phyloP scores from a whole-genome alignment of 2,329 filamentous ascomycete species.

The Fonsecaea erecta region DNA sequence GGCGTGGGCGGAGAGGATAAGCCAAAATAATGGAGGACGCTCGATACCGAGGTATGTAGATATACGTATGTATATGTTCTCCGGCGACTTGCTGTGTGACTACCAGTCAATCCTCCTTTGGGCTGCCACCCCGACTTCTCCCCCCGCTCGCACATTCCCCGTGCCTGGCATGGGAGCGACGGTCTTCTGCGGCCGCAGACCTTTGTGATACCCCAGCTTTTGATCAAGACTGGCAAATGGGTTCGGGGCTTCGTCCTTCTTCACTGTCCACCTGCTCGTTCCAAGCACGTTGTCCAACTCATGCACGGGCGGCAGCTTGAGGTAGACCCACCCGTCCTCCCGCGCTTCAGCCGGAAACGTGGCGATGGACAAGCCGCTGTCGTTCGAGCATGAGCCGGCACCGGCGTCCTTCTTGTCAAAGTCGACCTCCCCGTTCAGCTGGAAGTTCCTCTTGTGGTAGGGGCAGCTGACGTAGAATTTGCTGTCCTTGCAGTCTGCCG shows the following conservation, averaged over 20 bases:
- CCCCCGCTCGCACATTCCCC: conserved; percentile 29
- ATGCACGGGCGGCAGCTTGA: conserved; percentile 77
- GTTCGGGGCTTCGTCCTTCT: conserved; percentile 67
- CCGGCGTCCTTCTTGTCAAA: conserved; percentile 41
- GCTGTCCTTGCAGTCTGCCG: conserved; percentile 49
- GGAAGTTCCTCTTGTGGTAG: conserved; percentile 87
- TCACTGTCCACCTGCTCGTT: conserved; percentile 78
- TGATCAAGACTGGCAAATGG: conserved; percentile 62
- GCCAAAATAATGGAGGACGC: too few species aligned
- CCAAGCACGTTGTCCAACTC: conserved; percentile 81
- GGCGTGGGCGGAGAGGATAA: too few species aligned
- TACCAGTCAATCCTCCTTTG: conserved; percentile 37
- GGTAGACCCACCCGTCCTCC: conserved; percentile 75
- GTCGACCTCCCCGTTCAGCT: conserved; percentile 63
- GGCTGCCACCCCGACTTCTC: conserved; percentile 28
- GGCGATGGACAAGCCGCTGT: conserved; percentile 76
- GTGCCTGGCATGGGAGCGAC: conserved; percentile 37
- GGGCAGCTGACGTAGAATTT: conserved; percentile 87
- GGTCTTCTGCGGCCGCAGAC: conserved; percentile 59
- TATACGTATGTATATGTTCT: not conserved
- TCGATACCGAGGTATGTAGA: too few species aligned
- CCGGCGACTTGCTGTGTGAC: not conserved
- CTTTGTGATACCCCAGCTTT: conserved; percentile 54
- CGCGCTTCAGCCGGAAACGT: conserved; percentile 79
- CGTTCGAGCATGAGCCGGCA: conserved; percentile 74